A percentile compares a stretch with the other conserved stretches of the same genome.
phyloP scores from a whole-genome alignment of 2,329 filamentous ascomycete genomes.

The Rhynchosporium graminicola region DNA sequence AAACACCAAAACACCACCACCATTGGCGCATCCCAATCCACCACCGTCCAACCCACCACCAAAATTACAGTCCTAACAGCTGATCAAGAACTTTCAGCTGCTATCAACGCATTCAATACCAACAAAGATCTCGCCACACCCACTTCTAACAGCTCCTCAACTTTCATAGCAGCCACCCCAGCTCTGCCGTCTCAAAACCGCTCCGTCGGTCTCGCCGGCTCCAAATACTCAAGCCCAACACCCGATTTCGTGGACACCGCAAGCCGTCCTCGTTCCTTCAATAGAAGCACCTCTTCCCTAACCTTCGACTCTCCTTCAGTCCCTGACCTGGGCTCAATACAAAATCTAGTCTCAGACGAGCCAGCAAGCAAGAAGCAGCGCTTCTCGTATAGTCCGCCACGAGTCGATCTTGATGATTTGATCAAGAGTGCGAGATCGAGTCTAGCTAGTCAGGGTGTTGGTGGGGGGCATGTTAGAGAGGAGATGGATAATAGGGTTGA shows the following conservation, averaged over 20 bases:
- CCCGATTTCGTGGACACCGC: slow-evolving; percentile 7
- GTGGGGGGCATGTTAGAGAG: not conserved
- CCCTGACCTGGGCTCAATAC: not conserved
- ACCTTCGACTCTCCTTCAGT: not conserved
- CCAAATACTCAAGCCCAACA: slow-evolving; percentile 22
- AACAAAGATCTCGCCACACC: not conserved
- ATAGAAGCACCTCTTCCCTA: not conserved
- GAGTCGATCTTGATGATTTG: slow-evolving; percentile 11
- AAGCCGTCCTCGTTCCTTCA: not conserved
- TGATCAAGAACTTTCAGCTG: not conserved
- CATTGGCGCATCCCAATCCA: not conserved
- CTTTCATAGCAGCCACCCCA: not conserved
- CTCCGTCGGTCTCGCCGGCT: slow-evolving; percentile 23
- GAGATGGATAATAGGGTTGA: not conserved
- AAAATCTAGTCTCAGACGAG: not conserved
- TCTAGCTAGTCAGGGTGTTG: not conserved
- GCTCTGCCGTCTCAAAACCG: not conserved
- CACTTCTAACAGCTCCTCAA: not conserved
- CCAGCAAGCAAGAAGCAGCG: not conserved
- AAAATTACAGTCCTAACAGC: not conserved
- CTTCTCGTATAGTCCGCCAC: slow-evolving; percentile 12
- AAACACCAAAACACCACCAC: not conserved
- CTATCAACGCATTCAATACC: not conserved
- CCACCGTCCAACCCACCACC: not conserved
- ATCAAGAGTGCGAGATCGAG: slow-evolving; percentile 10